These are phyloP conservation scores for Larix kaempferi DNA, from an alignment of 75 land plant genomes.

Conservation along the genomic window DNA sequence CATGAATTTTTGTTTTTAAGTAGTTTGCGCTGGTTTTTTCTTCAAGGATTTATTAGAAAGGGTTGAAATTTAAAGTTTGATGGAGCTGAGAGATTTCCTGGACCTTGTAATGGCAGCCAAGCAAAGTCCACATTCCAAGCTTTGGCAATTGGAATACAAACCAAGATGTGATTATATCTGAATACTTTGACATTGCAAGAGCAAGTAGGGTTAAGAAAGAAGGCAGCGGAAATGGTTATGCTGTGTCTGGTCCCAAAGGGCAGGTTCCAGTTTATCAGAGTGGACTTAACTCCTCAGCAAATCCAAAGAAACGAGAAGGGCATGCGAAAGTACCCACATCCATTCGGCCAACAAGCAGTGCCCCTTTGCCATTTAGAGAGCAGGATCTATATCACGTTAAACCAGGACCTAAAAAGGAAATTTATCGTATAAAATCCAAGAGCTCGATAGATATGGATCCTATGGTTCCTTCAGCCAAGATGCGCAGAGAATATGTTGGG, in stretches of 20 bases:
- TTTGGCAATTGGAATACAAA: slow-evolving; percentile 35
- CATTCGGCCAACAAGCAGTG: background rate
- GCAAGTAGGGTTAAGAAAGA: slow-evolving; percentile 23
- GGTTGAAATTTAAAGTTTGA: background rate
- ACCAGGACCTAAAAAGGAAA: background rate
- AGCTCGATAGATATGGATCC: background rate
- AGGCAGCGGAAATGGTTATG: slow-evolving; percentile 24
- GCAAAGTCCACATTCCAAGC: slow-evolving; percentile 33
- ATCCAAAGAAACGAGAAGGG: background rate
- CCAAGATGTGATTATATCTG: slow-evolving; percentile 17
- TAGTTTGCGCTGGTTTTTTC: too few species aligned
- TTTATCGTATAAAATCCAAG: background rate
- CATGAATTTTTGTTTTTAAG: background rate
- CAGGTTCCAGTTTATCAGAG: background rate
- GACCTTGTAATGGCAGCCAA: background rate
- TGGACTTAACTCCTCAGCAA: background rate
- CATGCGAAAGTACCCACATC: background rate
- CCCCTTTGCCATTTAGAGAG: background rate
- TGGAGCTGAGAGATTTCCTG: background rate
- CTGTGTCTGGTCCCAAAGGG: slow-evolving; percentile 6
- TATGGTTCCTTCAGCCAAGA: background rate
- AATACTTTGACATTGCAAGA: slow-evolving; percentile 32
- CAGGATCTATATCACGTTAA: background rate
- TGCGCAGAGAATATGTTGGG: background rate
- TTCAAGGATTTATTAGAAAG: too few species aligned